phyloP scores from a whole-genome alignment of 805 yeast genomes.

The Wickerhamomyces queroliae region DNA sequence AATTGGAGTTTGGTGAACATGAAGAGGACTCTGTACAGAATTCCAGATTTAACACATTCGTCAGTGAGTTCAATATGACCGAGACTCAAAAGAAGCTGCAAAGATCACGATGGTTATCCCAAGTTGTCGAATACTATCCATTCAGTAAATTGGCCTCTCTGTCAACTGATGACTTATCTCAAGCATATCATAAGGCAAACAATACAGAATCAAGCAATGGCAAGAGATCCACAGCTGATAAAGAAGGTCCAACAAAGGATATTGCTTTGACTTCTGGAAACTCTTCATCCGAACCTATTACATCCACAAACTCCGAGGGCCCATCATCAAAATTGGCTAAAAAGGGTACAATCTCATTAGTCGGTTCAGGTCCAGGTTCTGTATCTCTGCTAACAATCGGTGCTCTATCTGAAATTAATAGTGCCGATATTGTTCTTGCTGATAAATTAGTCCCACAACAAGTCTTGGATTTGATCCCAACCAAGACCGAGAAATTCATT shows the following conservation, averaged over 20 bases:
- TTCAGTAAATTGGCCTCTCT: constrained; percentile 54
- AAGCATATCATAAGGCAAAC: constrained; percentile 25
- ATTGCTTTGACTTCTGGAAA: no score
- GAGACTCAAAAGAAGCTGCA: constrained; percentile 46
- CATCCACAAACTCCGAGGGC: background rate
- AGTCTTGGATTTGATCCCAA: constrained; percentile 78
- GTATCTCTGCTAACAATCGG: constrained; percentile 77
- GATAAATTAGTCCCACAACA: constrained; percentile 91
- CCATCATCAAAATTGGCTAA: background rate
- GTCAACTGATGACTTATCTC: constrained; percentile 50
- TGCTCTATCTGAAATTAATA: constrained; percentile 72
- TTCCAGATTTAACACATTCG: constrained; percentile 52
- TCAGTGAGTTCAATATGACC: constrained; percentile 52
- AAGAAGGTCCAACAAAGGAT: background rate
- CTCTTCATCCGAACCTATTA: background rate
- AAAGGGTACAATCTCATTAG: constrained; percentile 65
- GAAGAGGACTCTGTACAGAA: constrained; percentile 70
- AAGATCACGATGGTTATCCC: constrained; percentile 80
- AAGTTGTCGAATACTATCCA: constrained; percentile 88
- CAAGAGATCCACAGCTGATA: constrained; percentile 11
- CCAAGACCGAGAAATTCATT: constrained; percentile 67
- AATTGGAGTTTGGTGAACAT: constrained; percentile 43
- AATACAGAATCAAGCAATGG: constrained; percentile 31
- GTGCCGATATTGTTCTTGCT: constrained; percentile 81
- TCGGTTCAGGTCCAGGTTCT: constrained; percentile 94